Conservation (phyloP, 305 asterid species). For the Fraxinus platypoda region DNA sequence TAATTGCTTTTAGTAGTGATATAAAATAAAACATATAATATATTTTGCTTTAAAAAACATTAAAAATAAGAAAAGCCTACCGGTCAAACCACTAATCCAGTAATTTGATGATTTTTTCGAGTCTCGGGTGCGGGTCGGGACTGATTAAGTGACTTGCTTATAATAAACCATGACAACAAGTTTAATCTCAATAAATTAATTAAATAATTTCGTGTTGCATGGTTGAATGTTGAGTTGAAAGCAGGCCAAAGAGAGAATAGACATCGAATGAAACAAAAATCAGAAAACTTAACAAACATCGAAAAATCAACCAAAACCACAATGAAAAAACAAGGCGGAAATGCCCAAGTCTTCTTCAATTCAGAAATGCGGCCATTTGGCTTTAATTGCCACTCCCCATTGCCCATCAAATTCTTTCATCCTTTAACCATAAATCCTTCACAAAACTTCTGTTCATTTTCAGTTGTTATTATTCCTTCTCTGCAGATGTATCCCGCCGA, state of each 20-base stretch:
- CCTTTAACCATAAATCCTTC: constrained; percentile 27
- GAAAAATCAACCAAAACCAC: background rate
- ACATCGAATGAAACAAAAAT: background rate
- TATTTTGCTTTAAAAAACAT: too few relatives aligned
- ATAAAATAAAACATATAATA: too few relatives aligned
- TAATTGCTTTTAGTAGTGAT: too few relatives aligned
- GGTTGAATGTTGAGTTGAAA: too few relatives aligned
- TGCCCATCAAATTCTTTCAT: background rate
- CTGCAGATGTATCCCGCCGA: background rate
- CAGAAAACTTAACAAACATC: background rate
- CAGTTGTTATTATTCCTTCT: background rate
- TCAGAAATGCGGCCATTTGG: constrained; percentile 31
- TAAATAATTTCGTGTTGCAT: background rate
- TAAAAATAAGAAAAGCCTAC: too few relatives aligned
- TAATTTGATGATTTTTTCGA: too few relatives aligned
- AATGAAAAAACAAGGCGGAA: constrained; percentile 26
- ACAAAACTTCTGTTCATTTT: background rate
- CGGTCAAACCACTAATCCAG: too few relatives aligned
- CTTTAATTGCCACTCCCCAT: constrained; percentile 10
- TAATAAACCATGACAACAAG: too few relatives aligned
- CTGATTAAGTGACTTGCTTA: too few relatives aligned
- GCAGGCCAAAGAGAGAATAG: background rate
- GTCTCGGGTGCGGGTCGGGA: too few relatives aligned
- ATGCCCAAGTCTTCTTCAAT: constrained; percentile 22
- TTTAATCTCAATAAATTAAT: too few relatives aligned